phyloP scores from a whole-genome alignment of 2,329 filamentous ascomycete genomes.

The Metarhizium guizhouense region DNA sequence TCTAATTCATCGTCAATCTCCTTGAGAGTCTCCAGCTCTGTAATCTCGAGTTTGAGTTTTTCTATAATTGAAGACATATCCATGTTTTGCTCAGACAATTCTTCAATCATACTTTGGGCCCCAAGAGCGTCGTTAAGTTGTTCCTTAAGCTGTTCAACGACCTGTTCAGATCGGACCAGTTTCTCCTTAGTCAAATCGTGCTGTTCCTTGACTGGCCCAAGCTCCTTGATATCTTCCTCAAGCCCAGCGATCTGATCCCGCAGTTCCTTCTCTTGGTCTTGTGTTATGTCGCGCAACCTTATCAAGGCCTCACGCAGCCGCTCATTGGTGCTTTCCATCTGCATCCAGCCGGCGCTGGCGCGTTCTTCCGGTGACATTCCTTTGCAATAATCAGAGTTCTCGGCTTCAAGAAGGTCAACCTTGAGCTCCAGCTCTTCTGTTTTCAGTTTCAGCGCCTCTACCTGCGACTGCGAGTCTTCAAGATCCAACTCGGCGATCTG shows the following conservation, averaged over 20 bases:
- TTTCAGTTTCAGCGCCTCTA: conserved; percentile 66
- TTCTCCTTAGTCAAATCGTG: conserved; percentile 64
- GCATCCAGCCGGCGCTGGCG: conserved; percentile 78
- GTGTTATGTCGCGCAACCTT: conserved; percentile 74
- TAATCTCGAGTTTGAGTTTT: conserved; percentile 70
- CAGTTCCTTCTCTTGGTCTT: conserved; percentile 74
- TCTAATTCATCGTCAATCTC: conserved; percentile 94
- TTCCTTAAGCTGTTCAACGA: conserved; percentile 77
- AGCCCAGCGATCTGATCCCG: conserved; percentile 64
- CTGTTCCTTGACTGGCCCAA: conserved; percentile 57
- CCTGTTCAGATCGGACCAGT: conserved; percentile 61
- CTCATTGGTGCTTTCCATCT: conserved; percentile 87
- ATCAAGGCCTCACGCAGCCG: conserved; percentile 78
- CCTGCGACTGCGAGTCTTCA: conserved; percentile 71
- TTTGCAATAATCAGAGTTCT: conserved; percentile 74
- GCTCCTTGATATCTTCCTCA: conserved; percentile 65
- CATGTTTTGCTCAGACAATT: conserved; percentile 81
- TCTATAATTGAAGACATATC: conserved; percentile 74
- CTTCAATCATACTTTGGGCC: conserved; percentile 89
- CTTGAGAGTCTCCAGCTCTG: conserved; percentile 80
- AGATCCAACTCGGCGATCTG: conserved; percentile 95
- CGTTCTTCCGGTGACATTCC: conserved; percentile 86
- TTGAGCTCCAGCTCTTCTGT: conserved; percentile 82
- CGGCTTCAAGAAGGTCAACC: conserved; percentile 75
- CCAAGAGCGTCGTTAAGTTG: conserved; percentile 84